Percentiles rank a stretch among this genome's conserved stretches.
Conservation (phyloP, 129 eudicot species). For the Chrysanthemum seticuspe region DNA sequence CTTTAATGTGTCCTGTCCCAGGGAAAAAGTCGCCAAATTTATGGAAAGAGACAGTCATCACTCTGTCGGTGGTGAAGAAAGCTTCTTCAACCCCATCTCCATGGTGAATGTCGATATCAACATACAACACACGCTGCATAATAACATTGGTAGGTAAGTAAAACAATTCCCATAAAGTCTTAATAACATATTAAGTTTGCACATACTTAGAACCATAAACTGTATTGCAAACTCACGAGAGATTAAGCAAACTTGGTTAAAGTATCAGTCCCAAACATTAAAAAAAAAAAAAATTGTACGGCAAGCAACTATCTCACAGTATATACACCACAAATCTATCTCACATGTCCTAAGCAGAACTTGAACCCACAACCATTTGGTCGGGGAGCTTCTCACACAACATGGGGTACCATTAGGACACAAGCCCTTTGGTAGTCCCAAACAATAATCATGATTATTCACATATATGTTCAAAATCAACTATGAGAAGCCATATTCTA, state of each 20-base stretch:
- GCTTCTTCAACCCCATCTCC: constrained; percentile 99
- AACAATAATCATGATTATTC: not conserved
- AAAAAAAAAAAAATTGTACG: too few relatives aligned
- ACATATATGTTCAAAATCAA: constrained; percentile 12
- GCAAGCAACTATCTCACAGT: too few relatives aligned
- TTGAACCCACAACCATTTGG: too few relatives aligned
- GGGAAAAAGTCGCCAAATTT: constrained; percentile 93
- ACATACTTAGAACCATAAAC: too few relatives aligned
- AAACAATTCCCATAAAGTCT: not conserved
- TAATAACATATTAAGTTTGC: not conserved
- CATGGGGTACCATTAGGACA: too few relatives aligned
- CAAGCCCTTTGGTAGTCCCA: too few relatives aligned
- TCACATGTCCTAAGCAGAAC: too few relatives aligned
- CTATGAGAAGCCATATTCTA: not conserved
- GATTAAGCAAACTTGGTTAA: too few relatives aligned
- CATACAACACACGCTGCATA: constrained; percentile 80
- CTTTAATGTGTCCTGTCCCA: constrained; percentile 91
- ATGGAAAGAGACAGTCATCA: constrained; percentile 93
- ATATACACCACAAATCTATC: too few relatives aligned
- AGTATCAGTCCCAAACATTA: too few relatives aligned
- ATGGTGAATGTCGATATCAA: constrained; percentile 89
- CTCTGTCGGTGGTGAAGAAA: constrained; percentile 82
- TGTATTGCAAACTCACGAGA: too few relatives aligned
- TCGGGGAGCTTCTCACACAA: too few relatives aligned
- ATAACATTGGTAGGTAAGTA: constrained; percentile 8